Evolutionary conservation across 495 filamentous ascomycete genomes (phyloP).

Genomic region (Friedmanniomyces endolithicus): DNA sequence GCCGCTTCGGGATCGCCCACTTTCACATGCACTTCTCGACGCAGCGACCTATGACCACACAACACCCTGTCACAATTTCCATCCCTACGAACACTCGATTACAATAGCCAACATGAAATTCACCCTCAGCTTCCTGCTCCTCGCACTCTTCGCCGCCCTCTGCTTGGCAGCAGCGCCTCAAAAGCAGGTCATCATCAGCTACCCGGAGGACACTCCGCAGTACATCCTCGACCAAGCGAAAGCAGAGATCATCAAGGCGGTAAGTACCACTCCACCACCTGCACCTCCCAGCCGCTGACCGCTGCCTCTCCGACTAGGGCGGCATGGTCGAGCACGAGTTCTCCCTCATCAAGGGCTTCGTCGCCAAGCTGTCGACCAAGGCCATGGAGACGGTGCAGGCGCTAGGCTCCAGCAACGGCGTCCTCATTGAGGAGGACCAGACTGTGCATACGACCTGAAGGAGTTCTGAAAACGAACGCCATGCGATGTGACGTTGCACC

Average conservation of each 20-base stretch:
- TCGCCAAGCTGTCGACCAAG: conserved; percentile 55
- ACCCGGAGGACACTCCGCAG: conserved; percentile 58
- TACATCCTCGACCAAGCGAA: conserved; percentile 56
- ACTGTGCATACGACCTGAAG: conserved; percentile 30
- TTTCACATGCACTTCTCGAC: too few species aligned
- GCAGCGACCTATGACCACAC: too few species aligned
- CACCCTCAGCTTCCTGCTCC: conserved; percentile 1
- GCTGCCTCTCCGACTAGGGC: conserved; percentile 21
- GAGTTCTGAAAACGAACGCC: neutral
- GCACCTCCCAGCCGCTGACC: neutral
- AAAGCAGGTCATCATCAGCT: conserved; percentile 68
- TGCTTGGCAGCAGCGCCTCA: conserved; percentile 23
- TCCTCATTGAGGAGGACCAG: conserved; percentile 65
- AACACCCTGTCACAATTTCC: neutral
- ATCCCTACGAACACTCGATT: neutral
- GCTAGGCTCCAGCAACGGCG: conserved; percentile 49
- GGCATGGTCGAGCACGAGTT: conserved; percentile 46
- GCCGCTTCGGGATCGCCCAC: too few species aligned
- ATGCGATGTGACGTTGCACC: neutral
- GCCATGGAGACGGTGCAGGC: conserved; percentile 58
- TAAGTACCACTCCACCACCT: conserved; percentile 31
- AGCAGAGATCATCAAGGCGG: conserved; percentile 53
- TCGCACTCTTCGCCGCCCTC: conserved; percentile 4
- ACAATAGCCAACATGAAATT: conserved; percentile 5
- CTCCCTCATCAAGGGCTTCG: conserved; percentile 46